A percentile compares a stretch with the other conserved stretches of the same genome.
phyloP scores from a whole-genome alignment of 805 yeast genomes.

The Yamadazyma kitorensis region DNA sequence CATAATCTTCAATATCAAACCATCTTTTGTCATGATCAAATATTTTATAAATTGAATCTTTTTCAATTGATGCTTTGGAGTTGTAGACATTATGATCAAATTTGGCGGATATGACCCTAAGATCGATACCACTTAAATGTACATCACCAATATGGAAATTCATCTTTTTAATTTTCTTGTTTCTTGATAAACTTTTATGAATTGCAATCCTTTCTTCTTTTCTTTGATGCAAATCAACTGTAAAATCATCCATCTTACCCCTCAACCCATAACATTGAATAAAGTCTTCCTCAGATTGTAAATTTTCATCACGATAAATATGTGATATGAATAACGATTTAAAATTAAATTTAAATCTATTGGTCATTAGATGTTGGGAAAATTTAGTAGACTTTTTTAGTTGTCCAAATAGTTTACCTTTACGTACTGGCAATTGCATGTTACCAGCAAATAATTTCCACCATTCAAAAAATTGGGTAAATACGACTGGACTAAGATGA shows the following conservation, averaged over 20 bases:
- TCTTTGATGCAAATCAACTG: conserved; percentile 41
- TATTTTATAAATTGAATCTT: conserved; percentile 15
- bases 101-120: conserved; percentile 51
- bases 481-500: conserved; percentile 69
- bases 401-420: conserved; percentile 68
- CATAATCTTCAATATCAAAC: conserved; percentile 62
- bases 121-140: conserved; percentile 52
- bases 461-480: conserved; percentile 76
- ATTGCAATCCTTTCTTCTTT: conserved; percentile 33
- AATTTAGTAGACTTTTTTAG: conserved; percentile 59
- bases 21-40: conserved; percentile 58
- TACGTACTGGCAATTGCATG: conserved; percentile 72
- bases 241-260: conserved; percentile 36
- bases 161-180: conserved; percentile 51
- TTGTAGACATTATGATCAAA: conserved; percentile 35
- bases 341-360: conserved; percentile 73
- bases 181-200: conserved; percentile 46
- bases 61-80: background rate
- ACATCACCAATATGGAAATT: conserved; percentile 67
- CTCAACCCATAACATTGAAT: conserved; percentile 67
- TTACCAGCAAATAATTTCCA: conserved; percentile 83
- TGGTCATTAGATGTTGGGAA: conserved; percentile 69
- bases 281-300: conserved; percentile 39
- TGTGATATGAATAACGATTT: conserved; percentile 76
- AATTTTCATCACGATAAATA: conserved; percentile 52